phyloP scores from a whole-genome alignment of 1,284 basidiomycete species.

The Ganoderma multipileum region DNA sequence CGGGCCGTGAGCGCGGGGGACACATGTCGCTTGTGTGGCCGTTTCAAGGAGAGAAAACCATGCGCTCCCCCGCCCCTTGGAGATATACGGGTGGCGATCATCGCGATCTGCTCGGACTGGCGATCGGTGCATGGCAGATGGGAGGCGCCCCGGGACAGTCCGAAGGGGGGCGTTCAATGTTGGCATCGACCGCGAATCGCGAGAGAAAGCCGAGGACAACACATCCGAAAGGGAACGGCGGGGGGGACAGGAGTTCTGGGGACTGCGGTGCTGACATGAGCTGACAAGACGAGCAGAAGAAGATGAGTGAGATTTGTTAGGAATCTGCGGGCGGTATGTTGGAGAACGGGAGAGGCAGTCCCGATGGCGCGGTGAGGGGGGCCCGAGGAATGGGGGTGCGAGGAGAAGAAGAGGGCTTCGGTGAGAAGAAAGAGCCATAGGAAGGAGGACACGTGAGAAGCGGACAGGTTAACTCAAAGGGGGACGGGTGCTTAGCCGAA shows the following conservation, averaged over 20 bases:
- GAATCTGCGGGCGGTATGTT: neutral
- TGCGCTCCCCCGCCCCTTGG: neutral
- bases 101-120: conserved; percentile 18
- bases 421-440: conserved; percentile 23
- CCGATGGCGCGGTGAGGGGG: conserved; percentile 8
- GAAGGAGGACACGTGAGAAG: conserved; percentile 19
- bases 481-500: conserved; percentile 3
- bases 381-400: conserved; percentile 19
- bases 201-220: conserved; percentile 9
- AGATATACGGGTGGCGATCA: conserved; percentile 10
- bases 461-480: conserved; percentile 1
- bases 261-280: neutral
- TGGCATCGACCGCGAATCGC: conserved; percentile 6
- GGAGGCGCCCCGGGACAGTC: conserved; percentile 11
- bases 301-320: conserved; percentile 2
- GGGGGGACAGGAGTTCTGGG: neutral
- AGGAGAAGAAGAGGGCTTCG: conserved; percentile 1
- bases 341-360: neutral
- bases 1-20: neutral
- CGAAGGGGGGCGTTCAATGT: neutral
- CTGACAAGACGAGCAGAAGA: neutral
- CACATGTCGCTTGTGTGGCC: neutral
- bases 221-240: neutral
- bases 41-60: conserved; percentile 7
- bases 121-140: conserved; percentile 17